A percentile compares a stretch with the other conserved stretches of the same genome.
Conservation (phyloP, 768 basidiomycete genomes). For the Amanita rimosa region DNA sequence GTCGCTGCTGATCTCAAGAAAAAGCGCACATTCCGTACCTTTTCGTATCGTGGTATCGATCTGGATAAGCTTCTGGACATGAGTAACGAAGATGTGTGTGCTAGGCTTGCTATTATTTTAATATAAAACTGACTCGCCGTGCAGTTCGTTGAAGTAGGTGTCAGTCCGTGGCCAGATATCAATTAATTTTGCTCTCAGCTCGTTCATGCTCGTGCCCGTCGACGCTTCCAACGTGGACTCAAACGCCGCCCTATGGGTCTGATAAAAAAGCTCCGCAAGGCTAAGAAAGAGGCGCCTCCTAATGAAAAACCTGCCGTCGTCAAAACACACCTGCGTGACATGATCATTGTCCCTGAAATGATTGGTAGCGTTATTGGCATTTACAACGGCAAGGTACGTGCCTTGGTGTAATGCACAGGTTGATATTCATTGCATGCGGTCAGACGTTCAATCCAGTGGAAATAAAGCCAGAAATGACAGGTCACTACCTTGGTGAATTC, state of each 20-base stretch:
- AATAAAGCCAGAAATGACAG: conserved; percentile 99
- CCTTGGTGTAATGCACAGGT: neutral
- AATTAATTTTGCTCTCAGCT: conserved; percentile 36
- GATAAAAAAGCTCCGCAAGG: conserved; percentile 99
- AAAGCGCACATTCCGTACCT: conserved; percentile 97
- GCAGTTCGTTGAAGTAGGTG: conserved; percentile 71
- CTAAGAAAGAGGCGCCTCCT: conserved; percentile 98
- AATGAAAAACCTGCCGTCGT: conserved; percentile 99
- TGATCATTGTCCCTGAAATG: conserved; percentile 99
- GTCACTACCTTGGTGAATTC: conserved; percentile 98
- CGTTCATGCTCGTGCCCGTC: conserved; percentile 96
- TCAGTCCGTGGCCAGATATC: neutral
- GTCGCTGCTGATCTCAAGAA: conserved; percentile 97
- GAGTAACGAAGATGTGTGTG: conserved; percentile 79
- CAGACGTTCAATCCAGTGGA: conserved; percentile 94
- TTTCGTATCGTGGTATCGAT: conserved; percentile 96
- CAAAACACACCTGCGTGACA: conserved; percentile 98
- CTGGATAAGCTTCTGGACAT: conserved; percentile 97
- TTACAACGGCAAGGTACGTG: conserved; percentile 88
- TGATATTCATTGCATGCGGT: neutral
- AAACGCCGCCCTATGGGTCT: conserved; percentile 98
- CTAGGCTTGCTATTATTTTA: neutral
- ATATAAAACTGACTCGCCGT: conserved; percentile 2
- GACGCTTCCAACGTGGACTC: conserved; percentile 97
- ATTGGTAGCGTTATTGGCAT: conserved; percentile 97